Percentiles rank a stretch among this genome's conserved stretches.
These are phyloP conservation scores for Candida buenavistaensis DNA, from an alignment of 1,139 yeast genomes.

Conservation along the genomic window DNA sequence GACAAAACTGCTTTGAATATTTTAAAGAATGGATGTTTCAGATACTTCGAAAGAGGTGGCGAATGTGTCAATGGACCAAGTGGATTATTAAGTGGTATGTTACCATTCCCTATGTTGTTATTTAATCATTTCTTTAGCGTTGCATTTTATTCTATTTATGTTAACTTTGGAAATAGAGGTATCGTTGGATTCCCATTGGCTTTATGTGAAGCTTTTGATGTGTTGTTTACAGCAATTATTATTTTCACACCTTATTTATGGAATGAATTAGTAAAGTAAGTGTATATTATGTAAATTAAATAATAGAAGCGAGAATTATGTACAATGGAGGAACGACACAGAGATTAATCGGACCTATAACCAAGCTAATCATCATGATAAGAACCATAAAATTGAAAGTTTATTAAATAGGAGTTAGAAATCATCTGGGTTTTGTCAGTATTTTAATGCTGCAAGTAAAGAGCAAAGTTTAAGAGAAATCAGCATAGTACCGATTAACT, in stretches of 20 bases:
- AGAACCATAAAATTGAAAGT: no score
- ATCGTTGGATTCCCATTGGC: slow-evolving; percentile 71
- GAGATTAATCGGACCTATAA: no score
- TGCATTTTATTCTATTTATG: slow-evolving; percentile 77
- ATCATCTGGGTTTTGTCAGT: no score
- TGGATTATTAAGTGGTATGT: slow-evolving; percentile 77
- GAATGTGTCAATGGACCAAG: slow-evolving; percentile 77
- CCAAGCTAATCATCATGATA: no score
- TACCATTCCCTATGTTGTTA: slow-evolving; percentile 70
- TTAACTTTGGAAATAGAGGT: slow-evolving; percentile 70
- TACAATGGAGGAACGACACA: no score
- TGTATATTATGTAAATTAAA: no score
- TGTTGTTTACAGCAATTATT: slow-evolving; percentile 69
- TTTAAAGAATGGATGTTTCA: slow-evolving; percentile 86
- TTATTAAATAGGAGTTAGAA: no score
- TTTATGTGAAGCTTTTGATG: slow-evolving; percentile 64
- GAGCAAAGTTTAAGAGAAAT: no score
- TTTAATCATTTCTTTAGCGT: slow-evolving; percentile 88
- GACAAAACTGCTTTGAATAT: slow-evolving; percentile 62
- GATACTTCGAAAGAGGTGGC: slow-evolving; percentile 84
- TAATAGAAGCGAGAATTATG: no score
- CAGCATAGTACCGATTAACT: no score
- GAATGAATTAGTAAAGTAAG: slow-evolving; percentile 37
- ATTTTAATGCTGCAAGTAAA: no score
- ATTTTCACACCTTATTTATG: slow-evolving; percentile 78